Evolutionary conservation across 1,284 basidiomycete species (phyloP), one percentile per base, ranked within the genome.

Genomic region (Spongispora temasekensis): DNA sequence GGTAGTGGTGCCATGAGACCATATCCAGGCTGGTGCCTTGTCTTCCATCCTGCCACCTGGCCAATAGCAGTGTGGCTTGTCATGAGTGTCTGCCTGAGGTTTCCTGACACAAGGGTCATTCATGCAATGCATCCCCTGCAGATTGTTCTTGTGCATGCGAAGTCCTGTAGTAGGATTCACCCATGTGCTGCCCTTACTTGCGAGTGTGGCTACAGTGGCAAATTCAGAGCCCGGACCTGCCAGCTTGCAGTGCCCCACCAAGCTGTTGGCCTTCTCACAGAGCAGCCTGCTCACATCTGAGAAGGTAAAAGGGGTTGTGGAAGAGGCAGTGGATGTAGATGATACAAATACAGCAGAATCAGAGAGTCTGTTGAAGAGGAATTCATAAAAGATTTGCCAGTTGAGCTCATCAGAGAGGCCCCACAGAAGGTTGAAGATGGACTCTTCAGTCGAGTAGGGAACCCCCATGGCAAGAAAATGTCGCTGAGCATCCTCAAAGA

Each of bases 391-490:
- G 10, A 54, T 54, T 13, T 40, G 5, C 53, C 53, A 55, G 4
- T 55, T 28, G 2, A 55, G 8, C 0, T 3, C 13, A 1, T 55
- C 37, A 4, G 12, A 58, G 2, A 63, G 42, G 1, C 56, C 60
- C 17, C 58, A 60, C 1, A 62, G 32, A 2, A 63, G 12, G 13
- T 61, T 19, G 9, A 56, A 63, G 3, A 62, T 25, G 2, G 53
- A 34, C 9, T 58, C 53, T 19, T 28, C 53, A 9, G 7, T 28
- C 12, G 48, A 23, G 10, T 62, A 58, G 0, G 4, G 21, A 0
- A 59, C 57, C 2, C 10, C 57, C 61, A 63, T 63, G 5, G 25
- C 6, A 1, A 56, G 2, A 23, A 63, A 56, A 2, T 10, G 6
- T 0, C 2, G 5, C 0, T 6, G 5, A 0, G 54, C 44, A 6